Evolutionary conservation across 495 filamentous ascomycete genomes (phyloP).

Genomic region (Bacidia gigantensis): DNA sequence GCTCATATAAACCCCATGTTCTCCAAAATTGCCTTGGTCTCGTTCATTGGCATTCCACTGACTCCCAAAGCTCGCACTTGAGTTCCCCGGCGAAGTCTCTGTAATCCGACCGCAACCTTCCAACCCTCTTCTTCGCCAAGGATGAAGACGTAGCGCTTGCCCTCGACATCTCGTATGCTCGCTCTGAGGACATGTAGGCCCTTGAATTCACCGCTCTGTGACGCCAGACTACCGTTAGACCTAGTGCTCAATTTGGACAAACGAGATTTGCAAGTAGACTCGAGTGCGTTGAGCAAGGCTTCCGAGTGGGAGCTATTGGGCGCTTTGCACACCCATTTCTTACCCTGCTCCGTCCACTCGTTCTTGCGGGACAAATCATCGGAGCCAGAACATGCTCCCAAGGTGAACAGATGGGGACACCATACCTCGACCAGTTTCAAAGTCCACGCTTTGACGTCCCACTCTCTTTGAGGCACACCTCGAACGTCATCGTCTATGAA

Average conservation of each 20-base stretch:
- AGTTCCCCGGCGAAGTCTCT: constrained; percentile 55
- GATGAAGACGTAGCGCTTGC: constrained; percentile 71
- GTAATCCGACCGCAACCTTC: constrained; percentile 79
- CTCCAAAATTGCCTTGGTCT: constrained; percentile 46
- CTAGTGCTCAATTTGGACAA: constrained; percentile 18
- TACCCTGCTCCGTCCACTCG: constrained; percentile 23
- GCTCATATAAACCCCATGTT: constrained; percentile 44
- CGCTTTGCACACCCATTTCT: constrained; percentile 30
- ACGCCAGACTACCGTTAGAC: constrained; percentile 18
- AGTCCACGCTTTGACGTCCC: constrained; percentile 97
- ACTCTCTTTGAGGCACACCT: constrained; percentile 77
- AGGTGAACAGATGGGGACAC: constrained; percentile 41
- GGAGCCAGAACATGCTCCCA: constrained; percentile 27
- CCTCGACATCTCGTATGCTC: constrained; percentile 69
- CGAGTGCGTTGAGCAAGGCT: constrained; percentile 40
- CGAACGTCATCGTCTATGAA: constrained; percentile 94
- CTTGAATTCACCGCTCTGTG: constrained; percentile 41
- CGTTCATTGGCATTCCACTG: constrained; percentile 40
- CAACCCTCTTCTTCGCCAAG: constrained; percentile 72
- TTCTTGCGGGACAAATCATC: constrained; percentile 21
- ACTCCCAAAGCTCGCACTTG: constrained; percentile 57
- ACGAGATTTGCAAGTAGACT: constrained; percentile 44
- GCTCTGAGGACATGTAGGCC: constrained; percentile 71
- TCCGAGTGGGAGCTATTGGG: constrained; percentile 50
- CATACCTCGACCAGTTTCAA: constrained; percentile 85